Base-by-base conservation (phyloP, 75 land plant species). In the Azolla pinnata region DNA sequence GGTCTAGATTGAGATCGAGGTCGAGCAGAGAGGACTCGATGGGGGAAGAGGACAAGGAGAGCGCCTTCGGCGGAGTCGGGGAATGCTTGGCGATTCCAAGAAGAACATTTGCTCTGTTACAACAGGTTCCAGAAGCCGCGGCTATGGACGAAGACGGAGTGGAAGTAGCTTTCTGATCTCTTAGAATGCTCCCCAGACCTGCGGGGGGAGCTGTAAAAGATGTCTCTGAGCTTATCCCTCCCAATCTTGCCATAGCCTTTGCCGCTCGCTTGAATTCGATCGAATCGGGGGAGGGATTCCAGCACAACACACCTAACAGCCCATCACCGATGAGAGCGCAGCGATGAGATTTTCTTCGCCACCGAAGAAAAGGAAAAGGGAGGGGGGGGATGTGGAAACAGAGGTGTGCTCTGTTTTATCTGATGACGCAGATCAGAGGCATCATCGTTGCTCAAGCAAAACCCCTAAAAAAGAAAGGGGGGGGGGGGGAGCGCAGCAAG, bases 51-150 rank as follows among this genome's bases (percentile, higher is more conserved):
- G 49, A 46, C 4, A 46, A 3, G 21, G 49, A 46, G 49, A 46
- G 23, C 21, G 49, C n/a, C 21, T 46, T n/a, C n/a, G 30, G 59
- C 0, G 67, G 8, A 27, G 19, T 48, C 1, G 49, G 27, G 0
- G 31, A 31, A 33, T 35, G 59, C 29, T 47, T 32, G 0, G 46
- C 42, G 19, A 60, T 29, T 30, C 70, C 70, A 33, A 67, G 26
- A 27, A 67, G 27, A 54, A 57, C 59, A 33, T 52, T 54, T 16
- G 55, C 51, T 21, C 70, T 46, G 55, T 55, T 67, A 23, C 49
- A 18, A 18, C 49, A 18, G 2, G 21, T 23, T 23, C 49, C 49
- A 4, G 49, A n/a, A n/a, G n/a, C n/a, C n/a, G n/a, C n/a, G n/a
- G n/a, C n/a, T n/a, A n/a, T n/a, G n/a, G n/a, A n/a, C n/a, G n/a